Conservation (phyloP, 257 asterid species). For the Oldenlandia corymbosa region DNA sequence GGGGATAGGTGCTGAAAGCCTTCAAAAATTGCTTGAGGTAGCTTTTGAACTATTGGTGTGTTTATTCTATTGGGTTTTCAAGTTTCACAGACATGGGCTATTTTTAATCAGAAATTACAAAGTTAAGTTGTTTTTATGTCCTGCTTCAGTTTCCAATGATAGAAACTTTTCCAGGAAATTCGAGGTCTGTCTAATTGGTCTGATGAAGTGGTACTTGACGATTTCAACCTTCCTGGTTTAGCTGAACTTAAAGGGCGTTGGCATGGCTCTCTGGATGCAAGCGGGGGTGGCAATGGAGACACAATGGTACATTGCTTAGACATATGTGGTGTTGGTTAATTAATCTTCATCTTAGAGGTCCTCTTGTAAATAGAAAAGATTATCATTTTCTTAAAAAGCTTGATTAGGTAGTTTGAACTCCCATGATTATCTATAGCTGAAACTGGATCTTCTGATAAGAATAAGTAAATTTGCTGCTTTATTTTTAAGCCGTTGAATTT, state of each 20-base stretch:
- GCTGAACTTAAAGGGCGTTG: conserved; percentile 95
- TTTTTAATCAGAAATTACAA: not conserved
- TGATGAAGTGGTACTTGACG: conserved; percentile 85
- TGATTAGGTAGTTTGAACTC: not conserved
- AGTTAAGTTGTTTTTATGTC: not conserved
- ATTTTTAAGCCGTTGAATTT: not conserved
- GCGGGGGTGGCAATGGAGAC: conserved; percentile 99
- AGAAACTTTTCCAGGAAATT: conserved; percentile 53
- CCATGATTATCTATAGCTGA: not conserved
- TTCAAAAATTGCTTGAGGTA: conserved; percentile 95
- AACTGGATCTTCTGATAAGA: not conserved
- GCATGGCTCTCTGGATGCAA: conserved; percentile 92
- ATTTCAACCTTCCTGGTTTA: conserved; percentile 89
- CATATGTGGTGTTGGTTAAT: conserved; percentile 15
- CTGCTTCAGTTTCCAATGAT: conserved; percentile 9
- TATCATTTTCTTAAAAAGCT: not conserved
- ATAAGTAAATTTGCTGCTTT: not conserved
- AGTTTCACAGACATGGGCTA: not conserved
- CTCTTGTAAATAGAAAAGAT: not conserved
- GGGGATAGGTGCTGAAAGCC: conserved; percentile 81
- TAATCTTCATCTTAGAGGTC: not conserved
- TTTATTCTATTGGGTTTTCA: not conserved
- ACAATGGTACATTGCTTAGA: conserved; percentile 55
- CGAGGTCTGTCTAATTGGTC: conserved; percentile 69
- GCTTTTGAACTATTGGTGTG: not conserved